A percentile compares a stretch with the other conserved stretches of the same genome.
Conservation (phyloP, 352 stramenopile genomes). For the Phytophthora megakarya region DNA sequence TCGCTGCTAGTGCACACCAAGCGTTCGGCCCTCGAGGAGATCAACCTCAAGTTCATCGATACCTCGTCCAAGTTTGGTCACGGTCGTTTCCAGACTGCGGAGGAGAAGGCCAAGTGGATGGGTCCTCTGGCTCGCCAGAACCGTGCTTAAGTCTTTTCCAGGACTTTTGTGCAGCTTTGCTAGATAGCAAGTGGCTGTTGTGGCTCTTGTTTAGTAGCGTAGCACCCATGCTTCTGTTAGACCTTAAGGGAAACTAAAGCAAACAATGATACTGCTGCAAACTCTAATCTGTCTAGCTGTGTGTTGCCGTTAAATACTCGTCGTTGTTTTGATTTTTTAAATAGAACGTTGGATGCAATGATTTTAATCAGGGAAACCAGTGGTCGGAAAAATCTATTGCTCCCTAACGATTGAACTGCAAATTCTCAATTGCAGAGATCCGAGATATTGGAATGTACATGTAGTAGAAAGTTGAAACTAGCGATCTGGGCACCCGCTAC, state of each 20-base stretch:
- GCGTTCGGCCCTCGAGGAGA: constrained; percentile 97
- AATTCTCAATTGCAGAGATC: too few relatives aligned
- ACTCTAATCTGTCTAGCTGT: constrained; percentile 19
- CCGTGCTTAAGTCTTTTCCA: constrained; percentile 70
- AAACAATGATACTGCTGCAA: constrained; percentile 52
- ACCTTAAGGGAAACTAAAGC: constrained; percentile 23
- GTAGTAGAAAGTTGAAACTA: too few relatives aligned
- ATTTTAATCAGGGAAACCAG: too few relatives aligned
- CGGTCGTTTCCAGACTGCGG: constrained; percentile 99
- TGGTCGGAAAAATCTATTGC: too few relatives aligned
- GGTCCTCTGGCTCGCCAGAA: constrained; percentile 94
- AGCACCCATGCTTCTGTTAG: constrained; percentile 24
- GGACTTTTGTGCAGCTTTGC: constrained; percentile 23
- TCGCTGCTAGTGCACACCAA: constrained; percentile 97
- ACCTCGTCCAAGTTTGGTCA: constrained; percentile 99
- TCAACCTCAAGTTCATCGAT: constrained; percentile 96
- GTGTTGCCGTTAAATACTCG: background rate
- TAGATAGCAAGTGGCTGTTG: constrained; percentile 18
- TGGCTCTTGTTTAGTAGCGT: constrained; percentile 31
- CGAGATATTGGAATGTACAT: too few relatives aligned
- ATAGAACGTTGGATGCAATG: too few relatives aligned
- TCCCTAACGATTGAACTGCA: too few relatives aligned
- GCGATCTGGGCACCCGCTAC: too few relatives aligned
- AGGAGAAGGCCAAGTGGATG: constrained; percentile 99
- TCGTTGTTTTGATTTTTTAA: too few relatives aligned